Conservation (phyloP, 164 flowering plant genomes). For the Protea cynaroides region DNA sequence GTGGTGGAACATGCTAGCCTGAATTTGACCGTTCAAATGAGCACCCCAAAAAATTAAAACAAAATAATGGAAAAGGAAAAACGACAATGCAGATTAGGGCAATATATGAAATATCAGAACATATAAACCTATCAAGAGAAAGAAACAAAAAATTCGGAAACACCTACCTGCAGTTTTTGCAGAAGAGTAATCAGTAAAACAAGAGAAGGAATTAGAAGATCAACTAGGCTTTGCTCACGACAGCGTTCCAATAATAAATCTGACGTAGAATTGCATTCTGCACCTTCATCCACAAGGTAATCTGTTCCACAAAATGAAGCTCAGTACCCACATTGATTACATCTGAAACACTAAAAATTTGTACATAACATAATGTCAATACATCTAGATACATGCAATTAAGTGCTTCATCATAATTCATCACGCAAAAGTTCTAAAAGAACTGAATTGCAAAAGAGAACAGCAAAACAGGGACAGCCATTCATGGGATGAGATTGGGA, state of each 20-base stretch:
- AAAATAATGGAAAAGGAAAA: not conserved
- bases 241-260: slow-evolving; percentile 84
- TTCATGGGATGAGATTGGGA: no score
- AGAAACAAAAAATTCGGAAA: not conserved
- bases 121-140: not conserved
- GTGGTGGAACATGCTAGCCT: no score
- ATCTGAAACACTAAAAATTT: no score
- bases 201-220: slow-evolving; percentile 79
- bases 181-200: slow-evolving; percentile 60
- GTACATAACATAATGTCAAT: no score
- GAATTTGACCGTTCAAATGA: no score
- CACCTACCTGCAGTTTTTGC: slow-evolving; percentile 72
- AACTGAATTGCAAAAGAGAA: no score
- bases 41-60: not conserved
- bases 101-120: not conserved
- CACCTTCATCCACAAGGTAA: slow-evolving; percentile 97
- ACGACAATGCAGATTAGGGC: not conserved
- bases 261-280: slow-evolving; percentile 81
- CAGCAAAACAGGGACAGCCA: no score
- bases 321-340: not conserved
- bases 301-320: slow-evolving; percentile 39
- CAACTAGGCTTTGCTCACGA: slow-evolving; percentile 78
- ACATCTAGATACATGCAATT: no score
- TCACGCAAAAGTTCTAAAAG: no score
- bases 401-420: no score